Conservation (phyloP, 129 eudicot species). For the Flaveria ramosissima region DNA sequence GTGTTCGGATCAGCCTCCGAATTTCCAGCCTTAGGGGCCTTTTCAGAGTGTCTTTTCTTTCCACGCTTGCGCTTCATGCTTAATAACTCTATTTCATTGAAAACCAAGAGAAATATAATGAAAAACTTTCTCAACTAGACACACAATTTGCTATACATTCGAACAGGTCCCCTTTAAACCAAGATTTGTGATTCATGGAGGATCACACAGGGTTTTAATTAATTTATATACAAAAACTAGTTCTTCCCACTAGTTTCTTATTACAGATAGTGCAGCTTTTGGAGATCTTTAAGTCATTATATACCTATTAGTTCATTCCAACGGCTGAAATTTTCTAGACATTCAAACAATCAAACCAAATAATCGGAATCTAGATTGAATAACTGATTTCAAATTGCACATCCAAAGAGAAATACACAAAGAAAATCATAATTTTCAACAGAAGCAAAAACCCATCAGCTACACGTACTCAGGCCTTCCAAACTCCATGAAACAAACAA, state of each 20-base stretch:
- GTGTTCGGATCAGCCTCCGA: slow-evolving; percentile 40
- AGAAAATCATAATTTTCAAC: background rate
- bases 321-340: background rate
- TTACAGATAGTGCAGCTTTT: too few species aligned
- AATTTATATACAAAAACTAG: background rate
- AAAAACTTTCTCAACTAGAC: background rate
- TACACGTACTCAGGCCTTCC: background rate
- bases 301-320: background rate
- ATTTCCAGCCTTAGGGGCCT: slow-evolving; percentile 32
- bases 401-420: background rate
- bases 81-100: background rate
- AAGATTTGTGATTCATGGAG: background rate
- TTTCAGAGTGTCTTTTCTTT: slow-evolving; percentile 62
- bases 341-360: background rate
- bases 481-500: slow-evolving; percentile 9
- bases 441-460: background rate
- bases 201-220: background rate
- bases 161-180: background rate
- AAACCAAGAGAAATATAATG: background rate
- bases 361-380: background rate
- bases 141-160: background rate
- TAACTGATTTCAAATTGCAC: background rate
- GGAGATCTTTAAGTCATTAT: background rate
- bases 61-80: slow-evolving; percentile 84
- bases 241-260: background rate